Evolutionary conservation across 1,284 basidiomycete species (phyloP).

Genomic region (Ustilago trichophora): DNA sequence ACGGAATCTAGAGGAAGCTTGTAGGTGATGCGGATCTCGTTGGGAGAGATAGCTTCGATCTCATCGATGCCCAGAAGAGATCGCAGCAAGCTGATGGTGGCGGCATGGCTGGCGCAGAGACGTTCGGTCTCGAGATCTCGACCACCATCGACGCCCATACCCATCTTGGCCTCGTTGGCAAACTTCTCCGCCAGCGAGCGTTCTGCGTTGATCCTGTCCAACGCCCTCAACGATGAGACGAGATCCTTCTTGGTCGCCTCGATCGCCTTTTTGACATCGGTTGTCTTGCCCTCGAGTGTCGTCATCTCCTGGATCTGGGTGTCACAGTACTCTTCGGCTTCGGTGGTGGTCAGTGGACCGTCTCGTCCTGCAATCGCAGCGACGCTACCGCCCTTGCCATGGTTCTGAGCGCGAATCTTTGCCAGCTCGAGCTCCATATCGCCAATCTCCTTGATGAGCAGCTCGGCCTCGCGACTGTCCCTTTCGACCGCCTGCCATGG

Average conservation of each 20-base stretch:
- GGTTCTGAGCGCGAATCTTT: slow-evolving; percentile 53
- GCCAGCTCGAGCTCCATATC: slow-evolving; percentile 61
- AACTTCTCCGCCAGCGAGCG: slow-evolving; percentile 56
- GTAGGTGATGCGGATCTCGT: slow-evolving; percentile 46
- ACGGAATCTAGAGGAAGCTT: slow-evolving; percentile 33
- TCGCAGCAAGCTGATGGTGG: slow-evolving; percentile 37
- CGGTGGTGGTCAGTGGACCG: slow-evolving; percentile 49
- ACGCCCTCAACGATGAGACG: slow-evolving; percentile 39
- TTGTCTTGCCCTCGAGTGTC: slow-evolving; percentile 46
- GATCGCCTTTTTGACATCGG: slow-evolving; percentile 41
- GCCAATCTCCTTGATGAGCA: slow-evolving; percentile 53
- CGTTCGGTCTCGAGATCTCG: slow-evolving; percentile 57
- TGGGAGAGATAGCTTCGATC: slow-evolving; percentile 32
- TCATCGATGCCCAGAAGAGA: slow-evolving; percentile 45
- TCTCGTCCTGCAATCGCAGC: slow-evolving; percentile 49
- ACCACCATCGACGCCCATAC: slow-evolving; percentile 52
- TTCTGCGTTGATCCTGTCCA: slow-evolving; percentile 56
- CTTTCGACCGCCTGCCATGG: slow-evolving; percentile 47
- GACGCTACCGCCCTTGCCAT: slow-evolving; percentile 39
- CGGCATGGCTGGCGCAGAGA: slow-evolving; percentile 47
- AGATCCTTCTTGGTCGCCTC: slow-evolving; percentile 58
- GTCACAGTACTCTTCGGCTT: slow-evolving; percentile 54
- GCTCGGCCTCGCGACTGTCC: slow-evolving; percentile 40
- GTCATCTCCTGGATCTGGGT: slow-evolving; percentile 57
- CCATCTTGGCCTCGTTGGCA: slow-evolving; percentile 57